A percentile compares a stretch with the other conserved stretches of the same genome.
Evolutionary conservation across 768 basidiomycete genomes (phyloP).

Genomic region (Suillus variegatus): DNA sequence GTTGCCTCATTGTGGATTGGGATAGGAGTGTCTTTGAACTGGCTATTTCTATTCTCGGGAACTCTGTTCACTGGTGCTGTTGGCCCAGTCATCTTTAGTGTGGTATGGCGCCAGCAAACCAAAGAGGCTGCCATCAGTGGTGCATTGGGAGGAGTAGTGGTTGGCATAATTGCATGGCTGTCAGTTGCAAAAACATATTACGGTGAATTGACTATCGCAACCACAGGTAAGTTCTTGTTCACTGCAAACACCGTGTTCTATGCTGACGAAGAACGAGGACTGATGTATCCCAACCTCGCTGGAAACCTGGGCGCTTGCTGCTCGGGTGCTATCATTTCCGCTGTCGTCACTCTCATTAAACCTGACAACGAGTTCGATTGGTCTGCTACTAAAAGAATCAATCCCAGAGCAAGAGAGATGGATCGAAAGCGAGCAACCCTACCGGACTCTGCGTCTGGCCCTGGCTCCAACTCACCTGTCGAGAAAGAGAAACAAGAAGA

Average conservation of each 20-base stretch:
- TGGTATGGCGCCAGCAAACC: constrained; percentile 38
- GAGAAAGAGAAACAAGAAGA: constrained; percentile 18
- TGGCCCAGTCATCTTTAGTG: constrained; percentile 19
- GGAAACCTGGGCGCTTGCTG: constrained; percentile 20
- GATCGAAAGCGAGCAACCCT: constrained; percentile 6
- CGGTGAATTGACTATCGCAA: constrained; percentile 17
- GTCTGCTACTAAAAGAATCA: constrained; percentile 20
- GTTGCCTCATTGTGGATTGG: constrained; percentile 28
- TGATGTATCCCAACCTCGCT: constrained; percentile 19
- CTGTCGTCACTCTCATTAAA: constrained; percentile 17
- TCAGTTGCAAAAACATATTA: constrained; percentile 26
- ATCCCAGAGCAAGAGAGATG: constrained; percentile 15
- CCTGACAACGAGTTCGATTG: constrained; percentile 22
- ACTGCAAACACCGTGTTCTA: not conserved
- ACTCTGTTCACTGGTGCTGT: constrained; percentile 34
- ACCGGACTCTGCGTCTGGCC: constrained; percentile 3
- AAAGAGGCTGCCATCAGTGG: constrained; percentile 40
- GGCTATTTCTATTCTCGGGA: constrained; percentile 22
- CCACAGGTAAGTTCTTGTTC: constrained; percentile 11
- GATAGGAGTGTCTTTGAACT: constrained; percentile 23
- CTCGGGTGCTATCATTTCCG: constrained; percentile 18
- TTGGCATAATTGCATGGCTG: constrained; percentile 51
- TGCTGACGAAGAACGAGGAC: constrained; percentile 10
- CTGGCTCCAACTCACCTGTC: constrained; percentile 9
- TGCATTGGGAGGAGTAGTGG: constrained; percentile 40